Percentiles rank a stretch among this genome's conserved stretches.
Evolutionary conservation across 495 filamentous ascomycete species (phyloP).

Genomic region (Bryoglossum gracile): DNA sequence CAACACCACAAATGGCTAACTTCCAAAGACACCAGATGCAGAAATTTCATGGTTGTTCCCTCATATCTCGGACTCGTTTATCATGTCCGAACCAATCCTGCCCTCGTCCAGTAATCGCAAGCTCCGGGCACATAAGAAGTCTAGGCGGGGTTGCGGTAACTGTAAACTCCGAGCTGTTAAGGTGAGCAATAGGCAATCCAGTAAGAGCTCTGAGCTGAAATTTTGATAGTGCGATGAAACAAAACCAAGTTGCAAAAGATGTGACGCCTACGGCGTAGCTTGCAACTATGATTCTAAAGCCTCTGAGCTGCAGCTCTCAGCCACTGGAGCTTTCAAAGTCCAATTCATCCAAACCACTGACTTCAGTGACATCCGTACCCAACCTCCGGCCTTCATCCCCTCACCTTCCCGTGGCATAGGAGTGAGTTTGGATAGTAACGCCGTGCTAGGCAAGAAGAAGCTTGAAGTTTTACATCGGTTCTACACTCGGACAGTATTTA

Average conservation of each 20-base stretch:
- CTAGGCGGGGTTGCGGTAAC: conserved; percentile 37
- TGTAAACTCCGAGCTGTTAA: conserved; percentile 43
- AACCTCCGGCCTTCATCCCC: conserved; percentile 7
- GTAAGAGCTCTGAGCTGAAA: no score
- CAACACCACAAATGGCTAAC: not conserved
- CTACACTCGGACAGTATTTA: conserved; percentile 32
- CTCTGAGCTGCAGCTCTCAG: conserved; percentile 29
- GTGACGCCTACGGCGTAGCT: conserved; percentile 32
- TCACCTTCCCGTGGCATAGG: not conserved
- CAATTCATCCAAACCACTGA: not conserved
- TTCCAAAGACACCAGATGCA: not conserved
- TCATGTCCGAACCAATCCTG: not conserved
- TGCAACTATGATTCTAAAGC: conserved; percentile 32
- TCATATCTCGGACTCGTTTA: not conserved
- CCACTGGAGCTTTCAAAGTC: conserved; percentile 16
- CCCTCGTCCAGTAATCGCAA: not conserved
- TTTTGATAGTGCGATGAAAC: conserved; percentile 42
- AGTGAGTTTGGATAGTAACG: not conserved
- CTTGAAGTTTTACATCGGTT: conserved; percentile 30
- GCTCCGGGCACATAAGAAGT: conserved; percentile 28
- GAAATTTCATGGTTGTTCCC: not conserved
- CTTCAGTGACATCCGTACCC: conserved; percentile 24
- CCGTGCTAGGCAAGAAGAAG: not conserved
- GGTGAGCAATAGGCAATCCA: no score
- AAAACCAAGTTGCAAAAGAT: conserved; percentile 35